Evolutionary conservation across 2,329 filamentous ascomycete species (phyloP), one percentile per base, ranked within the genome.

Genomic region (Metarhizium anisopliae): DNA sequence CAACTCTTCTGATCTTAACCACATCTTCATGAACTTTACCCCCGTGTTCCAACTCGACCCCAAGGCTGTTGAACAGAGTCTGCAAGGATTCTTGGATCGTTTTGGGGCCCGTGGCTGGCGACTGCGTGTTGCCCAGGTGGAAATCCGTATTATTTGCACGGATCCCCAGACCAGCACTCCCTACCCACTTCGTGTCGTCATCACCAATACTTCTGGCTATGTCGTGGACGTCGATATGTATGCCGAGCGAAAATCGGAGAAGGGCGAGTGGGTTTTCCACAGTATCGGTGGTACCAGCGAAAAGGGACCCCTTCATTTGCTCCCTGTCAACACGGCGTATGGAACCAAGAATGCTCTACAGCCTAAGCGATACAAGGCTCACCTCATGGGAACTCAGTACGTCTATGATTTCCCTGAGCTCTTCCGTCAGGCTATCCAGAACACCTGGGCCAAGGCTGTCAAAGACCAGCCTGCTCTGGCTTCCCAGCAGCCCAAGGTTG

Each of bases 21-120:
- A 99, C 77, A 94, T 99, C 81, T 99, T 99, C 79, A 94, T 99
- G 81, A 97, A 99, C 82, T 99, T 99, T 78, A 94, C 90, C 0
- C 90, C 92, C 10, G 89, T 96, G 57, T 97, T 99, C 85, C 90
- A 91, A 70, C 84, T 99, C 51, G 81, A 90, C 67, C 92, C 94
- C 3, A 77, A 84, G 58, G 90, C 96, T 75, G 90, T 99, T 16
- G 91, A 97, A 75, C 84, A 95, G 72, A 93, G 90, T 35, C 84
- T 99, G 29, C 90, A 88, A 67, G 92, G 92, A 55, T 99, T 99
- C 84, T 78, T 99, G 63, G 94, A 97, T 67, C 90, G 94, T 60
- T 99, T 97, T 67, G 94, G 94, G 63, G 87, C 90, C 63, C 90
- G 94, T 66, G 90, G 89, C 60, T 97, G 95, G 93, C 86, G 94